phyloP scores from a whole-genome alignment of 2,329 filamentous ascomycete genomes.

The Aspergillus pseudonomiae region DNA sequence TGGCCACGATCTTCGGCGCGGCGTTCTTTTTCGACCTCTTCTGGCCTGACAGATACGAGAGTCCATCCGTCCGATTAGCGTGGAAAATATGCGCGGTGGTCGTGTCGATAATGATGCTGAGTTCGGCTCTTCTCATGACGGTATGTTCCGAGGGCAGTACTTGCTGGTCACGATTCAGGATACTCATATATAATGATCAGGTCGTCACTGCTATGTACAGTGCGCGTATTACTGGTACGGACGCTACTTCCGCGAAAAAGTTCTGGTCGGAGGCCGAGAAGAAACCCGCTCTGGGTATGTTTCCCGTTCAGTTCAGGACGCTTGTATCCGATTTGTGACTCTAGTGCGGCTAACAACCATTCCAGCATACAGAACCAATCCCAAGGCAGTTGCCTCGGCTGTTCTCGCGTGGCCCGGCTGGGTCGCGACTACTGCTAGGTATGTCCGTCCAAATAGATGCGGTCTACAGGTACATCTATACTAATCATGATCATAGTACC shows the following conservation, averaged over 20 bases:
- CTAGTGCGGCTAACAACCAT: not conserved
- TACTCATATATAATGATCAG: not conserved
- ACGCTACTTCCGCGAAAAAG: not conserved
- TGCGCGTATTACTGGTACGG: not conserved
- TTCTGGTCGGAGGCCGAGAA: not conserved
- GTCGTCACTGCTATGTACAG: not conserved
- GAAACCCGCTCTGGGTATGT: not conserved
- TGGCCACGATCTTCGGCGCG: slow-evolving; percentile 61
- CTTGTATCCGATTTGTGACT: not conserved
- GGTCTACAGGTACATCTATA: slow-evolving; percentile 32
- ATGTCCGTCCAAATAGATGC: not conserved
- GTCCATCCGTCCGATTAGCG: slow-evolving; percentile 51
- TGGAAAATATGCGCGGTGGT: slow-evolving; percentile 58
- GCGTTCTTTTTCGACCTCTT: slow-evolving; percentile 66
- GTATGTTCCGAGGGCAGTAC: not conserved
- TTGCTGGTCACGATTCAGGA: too few species aligned
- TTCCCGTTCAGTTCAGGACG: fast-evolving
- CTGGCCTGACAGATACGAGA: slow-evolving; percentile 60
- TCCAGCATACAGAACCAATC: not conserved
- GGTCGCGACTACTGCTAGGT: not conserved
- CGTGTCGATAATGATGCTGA: slow-evolving; percentile 48
- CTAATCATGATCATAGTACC: slow-evolving; percentile 46
- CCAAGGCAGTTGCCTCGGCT: not conserved
- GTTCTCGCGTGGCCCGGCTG: not conserved
- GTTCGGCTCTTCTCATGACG: slow-evolving; percentile 38